Conservation (phyloP, 345 rosid species). For the Syzygium oleosum region DNA sequence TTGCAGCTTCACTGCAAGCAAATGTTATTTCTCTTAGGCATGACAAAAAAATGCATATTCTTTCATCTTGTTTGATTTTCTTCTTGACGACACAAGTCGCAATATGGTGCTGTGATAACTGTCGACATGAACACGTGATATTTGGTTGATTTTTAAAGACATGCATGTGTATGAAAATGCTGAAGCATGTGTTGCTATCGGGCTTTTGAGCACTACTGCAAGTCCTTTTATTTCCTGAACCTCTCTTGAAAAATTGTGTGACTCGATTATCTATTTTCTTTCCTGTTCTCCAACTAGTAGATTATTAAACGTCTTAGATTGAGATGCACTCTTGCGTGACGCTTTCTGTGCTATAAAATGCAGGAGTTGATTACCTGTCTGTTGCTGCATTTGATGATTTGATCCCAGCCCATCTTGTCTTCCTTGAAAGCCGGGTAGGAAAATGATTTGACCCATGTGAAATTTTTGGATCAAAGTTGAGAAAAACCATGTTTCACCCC, state of each 20-base stretch:
- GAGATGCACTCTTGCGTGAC: not conserved
- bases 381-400: constrained; percentile 56
- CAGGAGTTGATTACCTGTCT: constrained; percentile 73
- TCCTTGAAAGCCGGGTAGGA: constrained; percentile 38
- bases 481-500: not conserved
- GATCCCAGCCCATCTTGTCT: constrained; percentile 31
- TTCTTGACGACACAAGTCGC: not conserved
- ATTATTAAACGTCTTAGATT: not conserved
- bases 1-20: not conserved
- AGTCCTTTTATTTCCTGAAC: not conserved
- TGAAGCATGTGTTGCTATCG: not conserved
- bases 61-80: not conserved
- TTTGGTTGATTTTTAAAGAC: not conserved
- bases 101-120: not conserved
- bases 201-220: not conserved
- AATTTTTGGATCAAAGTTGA: not conserved
- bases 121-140: not conserved
- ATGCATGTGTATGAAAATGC: not conserved
- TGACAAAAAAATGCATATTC: not conserved
- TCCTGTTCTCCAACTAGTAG: not conserved
- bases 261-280: not conserved
- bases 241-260: not conserved
- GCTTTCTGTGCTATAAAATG: not conserved
- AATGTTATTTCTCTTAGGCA: not conserved
- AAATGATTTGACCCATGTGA: not conserved